Base-by-base conservation (phyloP, 2,329 filamentous ascomycete genomes). In the Alternaria sp. region DNA sequence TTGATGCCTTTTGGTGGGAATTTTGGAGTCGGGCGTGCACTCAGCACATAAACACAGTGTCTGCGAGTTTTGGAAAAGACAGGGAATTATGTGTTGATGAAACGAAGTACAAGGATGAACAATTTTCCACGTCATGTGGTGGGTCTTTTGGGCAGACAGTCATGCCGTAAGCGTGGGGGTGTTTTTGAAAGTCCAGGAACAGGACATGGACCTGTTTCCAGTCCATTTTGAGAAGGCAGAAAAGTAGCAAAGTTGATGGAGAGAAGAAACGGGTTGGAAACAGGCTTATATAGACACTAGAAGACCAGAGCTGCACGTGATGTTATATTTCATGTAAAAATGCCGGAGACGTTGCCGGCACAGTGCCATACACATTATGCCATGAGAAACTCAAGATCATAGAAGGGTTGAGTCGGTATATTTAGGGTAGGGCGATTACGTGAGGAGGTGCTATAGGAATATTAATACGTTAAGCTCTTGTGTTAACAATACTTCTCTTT, bases 301-400 rank as follows among this genome's bases (percentile, higher is more conserved):
- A 32, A 32, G 30, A 32, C 30, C 30, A 8, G 2, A 21, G 2
- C 4, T 45, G 44, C 44, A 46, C 17, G 44, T 23, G 19, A 46
- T 15, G 12, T 13, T 6, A 9, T 0, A 13, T 4, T 1, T 13
- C 3, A 2, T 6, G 19, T 13, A 4, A 12, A 3, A 17, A 5
- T 8, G 2, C 0, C 6, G 19, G 3, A 3, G 17, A 45, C 17
- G 6, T 12, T 2, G 3, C 26, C 3, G 10, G 5, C 26, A 28
- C 4, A 6, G 11, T 17, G 11, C 5, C n/a, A 44, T n/a, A 46
- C 1, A 23, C 5, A 1, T 36, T 0, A 23, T 1, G 8, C 0
- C 13, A 7, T 52, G 13, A 13, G 4, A 12, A 23, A 21, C 21
- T 21, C 21, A 5, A 6, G 6, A 1, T 5, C 17, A 0, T 15